phyloP scores from a whole-genome alignment of 2,329 filamentous ascomycete genomes.

The Ilyonectria mors-panacis region DNA sequence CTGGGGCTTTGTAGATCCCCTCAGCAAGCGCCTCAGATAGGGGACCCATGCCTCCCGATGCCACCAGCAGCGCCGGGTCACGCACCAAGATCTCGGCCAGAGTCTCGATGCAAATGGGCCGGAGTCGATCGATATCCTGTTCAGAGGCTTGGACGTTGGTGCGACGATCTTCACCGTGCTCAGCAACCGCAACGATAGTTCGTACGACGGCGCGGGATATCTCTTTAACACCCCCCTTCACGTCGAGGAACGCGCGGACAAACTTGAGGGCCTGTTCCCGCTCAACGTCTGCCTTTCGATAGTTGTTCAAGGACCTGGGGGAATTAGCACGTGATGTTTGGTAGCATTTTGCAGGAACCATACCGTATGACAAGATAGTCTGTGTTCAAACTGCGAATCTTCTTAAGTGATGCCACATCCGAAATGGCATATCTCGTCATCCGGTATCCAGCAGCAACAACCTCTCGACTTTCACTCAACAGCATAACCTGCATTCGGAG shows the following conservation, averaged over 20 bases:
- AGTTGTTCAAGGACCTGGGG: constrained; percentile 85
- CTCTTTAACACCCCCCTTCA: constrained; percentile 92
- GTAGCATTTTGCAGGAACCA: background rate
- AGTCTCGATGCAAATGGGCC: constrained; percentile 93
- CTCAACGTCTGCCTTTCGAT: constrained; percentile 96
- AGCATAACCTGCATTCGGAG: constrained; percentile 96
- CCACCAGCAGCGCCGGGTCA: constrained; percentile 84
- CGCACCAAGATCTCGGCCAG: constrained; percentile 91
- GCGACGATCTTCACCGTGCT: constrained; percentile 89
- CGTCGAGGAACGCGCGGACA: constrained; percentile 92
- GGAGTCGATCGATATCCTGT: constrained; percentile 85
- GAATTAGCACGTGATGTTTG: constrained; percentile 28
- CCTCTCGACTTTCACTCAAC: constrained; percentile 93
- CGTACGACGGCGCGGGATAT: constrained; percentile 89
- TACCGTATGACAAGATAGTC: constrained; percentile 87
- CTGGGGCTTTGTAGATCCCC: constrained; percentile 91
- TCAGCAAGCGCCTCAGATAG: constrained; percentile 94
- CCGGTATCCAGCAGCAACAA: constrained; percentile 93
- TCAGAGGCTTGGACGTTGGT: constrained; percentile 77
- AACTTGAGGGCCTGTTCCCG: constrained; percentile 98
- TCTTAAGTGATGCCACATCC: constrained; percentile 89
- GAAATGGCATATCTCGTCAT: constrained; percentile 96
- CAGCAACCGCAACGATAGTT: constrained; percentile 91
- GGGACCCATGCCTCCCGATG: constrained; percentile 86
- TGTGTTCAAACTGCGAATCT: constrained; percentile 88